Evolutionary conservation across 129 eudicot genomes (phyloP).

Genomic region (Arctium minus): DNA sequence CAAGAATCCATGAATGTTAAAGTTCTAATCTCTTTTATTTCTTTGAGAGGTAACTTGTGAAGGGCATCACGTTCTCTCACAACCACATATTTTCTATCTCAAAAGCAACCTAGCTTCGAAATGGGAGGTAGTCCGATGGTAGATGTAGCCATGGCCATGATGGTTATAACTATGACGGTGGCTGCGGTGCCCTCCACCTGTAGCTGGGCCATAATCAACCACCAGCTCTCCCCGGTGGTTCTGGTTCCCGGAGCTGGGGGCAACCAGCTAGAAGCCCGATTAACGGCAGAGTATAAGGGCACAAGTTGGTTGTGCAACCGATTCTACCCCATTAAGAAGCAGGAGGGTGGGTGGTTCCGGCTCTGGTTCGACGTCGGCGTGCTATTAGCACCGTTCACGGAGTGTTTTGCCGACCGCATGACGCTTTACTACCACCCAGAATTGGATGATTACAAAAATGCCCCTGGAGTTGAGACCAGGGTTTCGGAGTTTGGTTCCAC

Average conservation of each 20-base stretch:
- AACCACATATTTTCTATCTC: too few species aligned
- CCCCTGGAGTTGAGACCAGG: conserved; percentile 80
- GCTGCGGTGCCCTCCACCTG: conserved; percentile 9
- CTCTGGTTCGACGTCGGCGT: conserved; percentile 77
- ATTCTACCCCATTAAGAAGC: conserved; percentile 24
- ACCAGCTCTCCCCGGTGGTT: conserved; percentile 53
- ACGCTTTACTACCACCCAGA: conserved; percentile 46
- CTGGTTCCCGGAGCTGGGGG: conserved; percentile 86
- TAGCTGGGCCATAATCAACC: conserved; percentile 7
- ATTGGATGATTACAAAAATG: conserved; percentile 69
- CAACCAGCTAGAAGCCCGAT: conserved; percentile 83
- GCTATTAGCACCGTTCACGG: conserved; percentile 62
- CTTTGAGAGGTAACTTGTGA: too few species aligned
- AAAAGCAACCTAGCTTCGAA: too few species aligned
- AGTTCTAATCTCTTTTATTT: too few species aligned
- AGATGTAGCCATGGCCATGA: not conserved
- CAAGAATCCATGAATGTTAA: too few species aligned
- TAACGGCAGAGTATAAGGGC: conserved; percentile 41
- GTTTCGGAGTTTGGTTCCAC: conserved; percentile 19
- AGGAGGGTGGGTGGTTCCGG: conserved; percentile 71
- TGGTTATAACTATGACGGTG: conserved; percentile 25
- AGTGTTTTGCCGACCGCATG: conserved; percentile 54
- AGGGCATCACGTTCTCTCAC: too few species aligned
- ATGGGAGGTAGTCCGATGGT: not conserved
- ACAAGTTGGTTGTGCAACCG: conserved; percentile 57